These are phyloP conservation scores for Manihot esculenta DNA, from an alignment of 441 rosid species.

Conservation along the genomic window DNA sequence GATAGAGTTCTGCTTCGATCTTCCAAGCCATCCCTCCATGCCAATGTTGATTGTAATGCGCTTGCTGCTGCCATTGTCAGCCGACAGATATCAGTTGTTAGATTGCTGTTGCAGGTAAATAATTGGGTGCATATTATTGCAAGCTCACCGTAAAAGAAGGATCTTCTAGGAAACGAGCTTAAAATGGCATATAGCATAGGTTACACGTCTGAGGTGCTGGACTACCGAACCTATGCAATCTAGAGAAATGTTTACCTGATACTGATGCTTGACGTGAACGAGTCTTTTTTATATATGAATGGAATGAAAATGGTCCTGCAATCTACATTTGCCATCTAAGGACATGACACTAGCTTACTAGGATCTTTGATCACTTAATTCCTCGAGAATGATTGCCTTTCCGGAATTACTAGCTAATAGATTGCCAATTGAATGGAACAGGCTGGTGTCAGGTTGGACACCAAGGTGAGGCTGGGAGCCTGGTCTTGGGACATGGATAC, in stretches of 20 bases:
- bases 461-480: conserved; percentile 74
- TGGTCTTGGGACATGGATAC: conserved; percentile 92
- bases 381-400: neutral
- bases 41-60: conserved; percentile 82
- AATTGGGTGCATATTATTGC: neutral
- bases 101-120: conserved; percentile 70
- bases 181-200: neutral
- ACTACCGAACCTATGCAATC: too few species aligned
- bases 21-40: conserved; percentile 81
- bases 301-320: too few species aligned
- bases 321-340: neutral
- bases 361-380: neutral
- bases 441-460: conserved; percentile 68
- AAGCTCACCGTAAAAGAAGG: neutral
- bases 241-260: too few species aligned
- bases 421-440: conserved; percentile 30
- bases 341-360: neutral
- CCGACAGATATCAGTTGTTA: conserved; percentile 74
- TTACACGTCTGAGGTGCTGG: neutral
- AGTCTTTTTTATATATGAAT: neutral
- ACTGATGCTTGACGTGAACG: neutral
- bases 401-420: neutral
- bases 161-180: neutral
- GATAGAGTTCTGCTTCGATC: conserved; percentile 77
- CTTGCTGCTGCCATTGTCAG: conserved; percentile 86